Conservation (phyloP, 192 early-diverging fungal genomes). For the Linnemannia elongata region DNA sequence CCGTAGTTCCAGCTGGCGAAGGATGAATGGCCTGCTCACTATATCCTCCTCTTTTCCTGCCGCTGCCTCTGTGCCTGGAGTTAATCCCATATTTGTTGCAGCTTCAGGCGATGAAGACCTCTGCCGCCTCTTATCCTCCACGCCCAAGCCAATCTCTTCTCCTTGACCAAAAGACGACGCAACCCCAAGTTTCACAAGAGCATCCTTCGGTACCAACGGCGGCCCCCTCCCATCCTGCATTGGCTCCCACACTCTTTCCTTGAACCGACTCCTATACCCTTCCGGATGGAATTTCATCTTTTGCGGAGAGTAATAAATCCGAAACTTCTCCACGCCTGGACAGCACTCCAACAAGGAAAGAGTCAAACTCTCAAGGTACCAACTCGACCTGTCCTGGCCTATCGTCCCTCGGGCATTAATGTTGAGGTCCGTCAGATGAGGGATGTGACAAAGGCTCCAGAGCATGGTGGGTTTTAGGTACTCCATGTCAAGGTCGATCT, state of each 20-base stretch:
- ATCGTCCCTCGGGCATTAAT: neutral
- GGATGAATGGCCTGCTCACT: neutral
- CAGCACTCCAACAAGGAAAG: neutral
- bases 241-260: neutral
- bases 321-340: neutral
- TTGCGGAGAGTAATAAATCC: neutral
- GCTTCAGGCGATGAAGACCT: no score
- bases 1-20: neutral
- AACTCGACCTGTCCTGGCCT: neutral
- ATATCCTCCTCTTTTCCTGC: neutral
- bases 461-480: neutral
- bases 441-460: neutral
- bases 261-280: neutral
- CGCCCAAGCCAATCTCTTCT: neutral
- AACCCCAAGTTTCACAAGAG: neutral
- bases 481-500: neutral
- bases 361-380: neutral
- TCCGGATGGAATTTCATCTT: neutral
- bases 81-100: neutral
- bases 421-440: neutral
- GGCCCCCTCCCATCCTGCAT: neutral
- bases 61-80: neutral
- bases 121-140: neutral
- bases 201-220: neutral
- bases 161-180: neutral